Percentiles rank a stretch among this genome's conserved stretches.
phyloP scores from a whole-genome alignment of 2,329 filamentous ascomycete species.

The Talaromyces sp. region DNA sequence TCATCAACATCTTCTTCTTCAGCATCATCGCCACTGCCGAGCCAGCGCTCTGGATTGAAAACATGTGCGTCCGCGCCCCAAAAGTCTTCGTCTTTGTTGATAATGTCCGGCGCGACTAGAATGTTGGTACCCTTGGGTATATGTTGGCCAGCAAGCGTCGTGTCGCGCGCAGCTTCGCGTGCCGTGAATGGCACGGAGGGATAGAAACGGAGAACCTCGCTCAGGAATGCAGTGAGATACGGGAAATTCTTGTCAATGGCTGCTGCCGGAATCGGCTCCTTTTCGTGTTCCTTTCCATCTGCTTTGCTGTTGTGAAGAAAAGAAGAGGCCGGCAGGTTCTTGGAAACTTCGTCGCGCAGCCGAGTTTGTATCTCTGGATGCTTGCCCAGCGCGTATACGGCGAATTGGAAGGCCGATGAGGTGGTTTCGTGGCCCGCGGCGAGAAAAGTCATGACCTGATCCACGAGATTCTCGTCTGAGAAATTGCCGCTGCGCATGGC shows the following conservation, averaged over 20 bases:
- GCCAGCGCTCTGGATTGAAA: conserved; percentile 78
- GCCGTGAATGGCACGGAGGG: conserved; percentile 66
- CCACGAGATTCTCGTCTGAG: conserved; percentile 70
- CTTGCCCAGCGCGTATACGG: conserved; percentile 61
- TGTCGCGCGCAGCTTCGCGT: conserved; percentile 61
- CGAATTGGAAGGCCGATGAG: conserved; percentile 69
- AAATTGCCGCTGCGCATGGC: conserved; percentile 72
- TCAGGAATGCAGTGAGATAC: conserved; percentile 74
- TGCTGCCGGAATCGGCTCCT: conserved; percentile 54
- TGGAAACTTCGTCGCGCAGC: conserved; percentile 63
- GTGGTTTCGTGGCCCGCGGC: conserved; percentile 79
- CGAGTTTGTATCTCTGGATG: conserved; percentile 59
- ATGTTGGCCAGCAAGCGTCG: conserved; percentile 55
- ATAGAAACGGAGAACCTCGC: conserved; percentile 68
- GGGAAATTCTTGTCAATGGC: conserved; percentile 60
- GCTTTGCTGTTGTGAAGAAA: neutral
- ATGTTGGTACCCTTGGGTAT: conserved; percentile 68
- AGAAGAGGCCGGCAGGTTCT: conserved; percentile 45
- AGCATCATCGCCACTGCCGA: conserved; percentile 53
- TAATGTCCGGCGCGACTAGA: conserved; percentile 58
- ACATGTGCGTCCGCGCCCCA: conserved; percentile 71
- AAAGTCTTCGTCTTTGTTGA: conserved; percentile 61
- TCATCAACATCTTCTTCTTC: conserved; percentile 51
- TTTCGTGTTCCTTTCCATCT: conserved; percentile 48
- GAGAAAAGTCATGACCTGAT: conserved; percentile 87